A percentile compares a stretch with the other conserved stretches of the same genome.
phyloP scores from a whole-genome alignment of 148 eudicot species.

The Hydrangea macrophylla region DNA sequence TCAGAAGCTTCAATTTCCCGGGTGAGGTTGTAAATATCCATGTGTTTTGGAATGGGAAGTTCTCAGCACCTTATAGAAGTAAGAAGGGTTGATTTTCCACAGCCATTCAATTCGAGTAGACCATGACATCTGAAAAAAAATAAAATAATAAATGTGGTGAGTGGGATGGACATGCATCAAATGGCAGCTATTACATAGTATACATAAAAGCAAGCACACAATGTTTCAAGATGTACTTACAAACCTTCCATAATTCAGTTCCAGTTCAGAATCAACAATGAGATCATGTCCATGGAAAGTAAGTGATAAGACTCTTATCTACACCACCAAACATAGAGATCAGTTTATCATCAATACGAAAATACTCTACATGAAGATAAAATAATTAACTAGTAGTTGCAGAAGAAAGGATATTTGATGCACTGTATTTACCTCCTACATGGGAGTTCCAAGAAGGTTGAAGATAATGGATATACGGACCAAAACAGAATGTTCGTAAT shows the following conservation, averaged over 20 bases:
- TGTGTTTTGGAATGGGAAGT: conserved; percentile 82
- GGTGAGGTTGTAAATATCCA: conserved; percentile 77
- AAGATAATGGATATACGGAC: conserved; percentile 11
- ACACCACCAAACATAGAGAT: conserved; percentile 81
- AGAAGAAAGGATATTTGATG: not conserved
- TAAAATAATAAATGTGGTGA: not conserved
- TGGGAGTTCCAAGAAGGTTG: not conserved
- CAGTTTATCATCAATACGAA: conserved; percentile 18
- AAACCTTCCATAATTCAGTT: conserved; percentile 96
- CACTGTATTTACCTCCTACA: not conserved
- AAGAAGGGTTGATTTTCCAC: conserved; percentile 87
- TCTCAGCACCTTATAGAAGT: conserved; percentile 71
- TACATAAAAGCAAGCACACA: not conserved
- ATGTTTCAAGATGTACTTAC: not conserved
- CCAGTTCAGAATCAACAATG: conserved; percentile 82
- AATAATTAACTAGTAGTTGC: not conserved
- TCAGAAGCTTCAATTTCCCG: conserved; percentile 89
- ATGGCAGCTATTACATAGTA: no score
- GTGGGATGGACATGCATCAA: not conserved
- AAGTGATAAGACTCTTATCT: conserved; percentile 97
- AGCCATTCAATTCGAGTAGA: conserved; percentile 86
- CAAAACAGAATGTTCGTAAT: conserved; percentile 20
- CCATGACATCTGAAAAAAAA: conserved; percentile 70
- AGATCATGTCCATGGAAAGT: conserved; percentile 99
- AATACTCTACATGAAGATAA: not conserved